A percentile compares a stretch with the other conserved stretches of the same genome.
Conservation (phyloP, 2,329 filamentous ascomycete genomes). For the Trichophyton rubrum region DNA sequence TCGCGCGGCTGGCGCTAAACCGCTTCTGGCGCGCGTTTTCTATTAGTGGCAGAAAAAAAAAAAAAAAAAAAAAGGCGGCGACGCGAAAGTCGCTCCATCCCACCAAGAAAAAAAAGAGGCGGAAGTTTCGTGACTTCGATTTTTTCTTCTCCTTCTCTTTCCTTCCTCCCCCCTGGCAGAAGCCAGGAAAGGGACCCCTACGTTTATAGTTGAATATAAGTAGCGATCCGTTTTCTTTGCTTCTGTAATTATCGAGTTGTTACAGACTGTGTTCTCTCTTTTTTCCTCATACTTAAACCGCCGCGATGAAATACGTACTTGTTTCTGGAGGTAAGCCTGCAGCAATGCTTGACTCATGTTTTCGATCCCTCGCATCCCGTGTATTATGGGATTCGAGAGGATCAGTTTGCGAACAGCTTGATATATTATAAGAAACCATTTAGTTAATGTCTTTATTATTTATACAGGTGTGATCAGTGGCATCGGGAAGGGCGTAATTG, state of each 20-base stretch:
- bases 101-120: not conserved
- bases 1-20: not conserved
- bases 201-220: conserved; percentile 5
- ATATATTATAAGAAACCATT: not conserved
- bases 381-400: not conserved
- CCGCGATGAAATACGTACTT: conserved; percentile 67
- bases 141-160: conserved; percentile 4
- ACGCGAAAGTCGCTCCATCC: not conserved
- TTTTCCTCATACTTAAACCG: not conserved
- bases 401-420: not conserved
- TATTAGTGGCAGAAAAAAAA: not conserved
- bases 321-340: conserved; percentile 56
- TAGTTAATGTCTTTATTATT: not conserved
- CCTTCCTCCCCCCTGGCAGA: conserved; percentile 8
- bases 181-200: conserved; percentile 12
- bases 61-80: not conserved
- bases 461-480: conserved; percentile 36
- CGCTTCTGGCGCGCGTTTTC: not conserved
- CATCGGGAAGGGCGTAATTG: conserved; percentile 53
- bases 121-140: not conserved
- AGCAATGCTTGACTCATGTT: conserved; percentile 9
- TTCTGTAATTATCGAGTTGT: not conserved
- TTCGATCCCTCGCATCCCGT: not conserved
- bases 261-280: not conserved
- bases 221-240: not conserved